Conservation (phyloP, 2,329 filamentous ascomycete genomes). For the Colletotrichum phormii region DNA sequence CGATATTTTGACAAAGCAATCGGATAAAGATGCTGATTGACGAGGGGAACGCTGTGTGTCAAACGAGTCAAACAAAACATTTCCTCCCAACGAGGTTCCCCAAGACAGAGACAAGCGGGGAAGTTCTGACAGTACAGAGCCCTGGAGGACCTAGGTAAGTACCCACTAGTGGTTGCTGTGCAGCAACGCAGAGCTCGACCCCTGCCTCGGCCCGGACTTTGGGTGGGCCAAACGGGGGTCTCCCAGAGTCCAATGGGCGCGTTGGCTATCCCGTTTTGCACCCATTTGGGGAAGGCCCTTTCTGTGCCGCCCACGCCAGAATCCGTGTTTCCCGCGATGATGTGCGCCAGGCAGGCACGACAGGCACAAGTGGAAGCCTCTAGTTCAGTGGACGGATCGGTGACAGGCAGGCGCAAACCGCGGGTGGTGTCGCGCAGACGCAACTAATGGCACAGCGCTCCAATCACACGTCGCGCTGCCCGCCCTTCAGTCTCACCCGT, state of each 20-base stretch:
- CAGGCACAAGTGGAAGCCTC: not conserved
- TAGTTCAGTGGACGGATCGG: not conserved
- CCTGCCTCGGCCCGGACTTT: slow-evolving; percentile 29
- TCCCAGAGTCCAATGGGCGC: slow-evolving; percentile 1
- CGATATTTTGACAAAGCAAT: not conserved
- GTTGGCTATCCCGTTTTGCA: not conserved
- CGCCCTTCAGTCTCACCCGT: slow-evolving; percentile 20
- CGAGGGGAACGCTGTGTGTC: slow-evolving; percentile 15
- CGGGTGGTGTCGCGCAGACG: slow-evolving; percentile 4
- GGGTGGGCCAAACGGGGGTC: slow-evolving; percentile 23
- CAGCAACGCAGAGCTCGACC: slow-evolving; percentile 29
- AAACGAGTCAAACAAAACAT: slow-evolving; percentile 10
- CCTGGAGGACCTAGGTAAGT: not conserved
- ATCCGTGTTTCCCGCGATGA: slow-evolving; percentile 5
- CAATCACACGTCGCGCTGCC: slow-evolving; percentile 14
- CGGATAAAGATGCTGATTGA: not conserved
- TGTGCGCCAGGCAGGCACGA: slow-evolving; percentile 1
- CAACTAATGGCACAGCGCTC: slow-evolving; percentile 17
- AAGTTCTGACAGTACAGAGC: not conserved
- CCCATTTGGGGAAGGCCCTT: slow-evolving; percentile 21
- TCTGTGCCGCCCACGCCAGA: not conserved
- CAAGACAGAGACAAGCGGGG: slow-evolving; percentile 15
- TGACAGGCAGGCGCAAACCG: not conserved
- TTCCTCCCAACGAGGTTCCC: slow-evolving; percentile 4
- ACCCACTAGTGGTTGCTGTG: slow-evolving; percentile 19